phyloP scores from a whole-genome alignment of 305 asterid genomes.

The Fraxinus dipetala region DNA sequence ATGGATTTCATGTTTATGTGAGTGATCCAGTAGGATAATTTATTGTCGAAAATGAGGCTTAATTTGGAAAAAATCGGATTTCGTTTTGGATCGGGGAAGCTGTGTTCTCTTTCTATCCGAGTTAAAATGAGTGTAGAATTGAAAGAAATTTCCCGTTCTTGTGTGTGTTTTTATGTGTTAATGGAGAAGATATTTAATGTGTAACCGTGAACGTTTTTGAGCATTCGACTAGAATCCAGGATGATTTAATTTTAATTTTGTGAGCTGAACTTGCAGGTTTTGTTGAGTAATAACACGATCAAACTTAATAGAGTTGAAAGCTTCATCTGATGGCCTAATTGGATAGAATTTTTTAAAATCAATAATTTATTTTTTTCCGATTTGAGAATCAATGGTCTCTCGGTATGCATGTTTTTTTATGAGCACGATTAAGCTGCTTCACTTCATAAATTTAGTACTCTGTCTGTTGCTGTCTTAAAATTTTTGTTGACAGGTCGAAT shows the following conservation, averaged over 20 bases:
- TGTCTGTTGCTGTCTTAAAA: not conserved
- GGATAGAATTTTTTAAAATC: not conserved
- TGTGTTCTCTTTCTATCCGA: not conserved
- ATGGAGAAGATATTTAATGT: not conserved
- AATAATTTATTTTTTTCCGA: not conserved
- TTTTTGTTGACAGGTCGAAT: not conserved
- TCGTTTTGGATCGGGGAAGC: not conserved
- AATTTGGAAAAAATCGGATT: not conserved
- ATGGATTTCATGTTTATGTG: not conserved
- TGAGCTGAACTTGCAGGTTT: constrained; percentile 16
- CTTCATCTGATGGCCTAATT: not conserved
- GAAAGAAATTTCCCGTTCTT: not conserved
- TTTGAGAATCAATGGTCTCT: not conserved
- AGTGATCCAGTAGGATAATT: not conserved
- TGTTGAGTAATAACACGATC: constrained; percentile 11
- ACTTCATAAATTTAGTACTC: not conserved
- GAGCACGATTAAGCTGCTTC: constrained; percentile 4
- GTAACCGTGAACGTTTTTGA: not conserved
- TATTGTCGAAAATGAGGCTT: not conserved
- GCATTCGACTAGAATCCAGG: constrained; percentile 5
- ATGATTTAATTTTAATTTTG: constrained; percentile 9
- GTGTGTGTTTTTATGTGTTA: not conserved
- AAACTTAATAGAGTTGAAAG: not conserved
- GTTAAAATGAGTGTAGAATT: not conserved
- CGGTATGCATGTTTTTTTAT: not conserved